Evolutionary conservation across 1,284 basidiomycete species (phyloP), one percentile per base, ranked within the genome.

Genomic region (Tetrapyrgos nigripes): DNA sequence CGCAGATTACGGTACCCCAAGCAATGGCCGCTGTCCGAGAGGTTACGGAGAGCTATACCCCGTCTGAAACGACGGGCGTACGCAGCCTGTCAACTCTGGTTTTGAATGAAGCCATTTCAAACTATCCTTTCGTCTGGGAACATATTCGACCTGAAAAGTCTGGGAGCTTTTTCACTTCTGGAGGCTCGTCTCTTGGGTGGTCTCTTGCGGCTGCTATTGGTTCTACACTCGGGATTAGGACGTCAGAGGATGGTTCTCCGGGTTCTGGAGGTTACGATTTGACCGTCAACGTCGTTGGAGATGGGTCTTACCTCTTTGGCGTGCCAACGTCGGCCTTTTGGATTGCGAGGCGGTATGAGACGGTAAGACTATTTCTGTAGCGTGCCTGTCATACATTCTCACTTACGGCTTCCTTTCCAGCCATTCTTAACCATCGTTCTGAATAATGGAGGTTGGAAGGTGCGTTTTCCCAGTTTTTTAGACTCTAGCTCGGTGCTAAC

Each of bases 401-500:
- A 13, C 26, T 54, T 21, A 40, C 19, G 3, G 14, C 3, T 53
- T 47, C 26, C 24, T 50, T 14, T 52, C 48, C 60, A 89, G 87
- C 89, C 89, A 1, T 90, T 88, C 73, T 70, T 91, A 24, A 90
- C 88, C 0, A 75, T 91, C 60, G 76, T 91, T 1, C 70, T 91
- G 27, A 90, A 90, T 67, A 91, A 91, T 57, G 87, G 87, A 2
- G 86, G 87, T 0, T 89, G 87, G 87, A 84, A 77, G 66, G 84
- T 84, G 58, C 65, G 76, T 68, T 45, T 21, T 50, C 43, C 13
- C 21, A 47, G 9, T 37, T 29, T n/a, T 19, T 56, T 53, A 9
- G 23, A n/a, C 13, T 57, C 26, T 19, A 49, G 5, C 11, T 3
- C 37, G 27, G 24, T 13, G 26, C n/a, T 44, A 24, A 40, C 3